phyloP scores from a whole-genome alignment of 305 asterid genomes.

The Solanum hybrid region DNA sequence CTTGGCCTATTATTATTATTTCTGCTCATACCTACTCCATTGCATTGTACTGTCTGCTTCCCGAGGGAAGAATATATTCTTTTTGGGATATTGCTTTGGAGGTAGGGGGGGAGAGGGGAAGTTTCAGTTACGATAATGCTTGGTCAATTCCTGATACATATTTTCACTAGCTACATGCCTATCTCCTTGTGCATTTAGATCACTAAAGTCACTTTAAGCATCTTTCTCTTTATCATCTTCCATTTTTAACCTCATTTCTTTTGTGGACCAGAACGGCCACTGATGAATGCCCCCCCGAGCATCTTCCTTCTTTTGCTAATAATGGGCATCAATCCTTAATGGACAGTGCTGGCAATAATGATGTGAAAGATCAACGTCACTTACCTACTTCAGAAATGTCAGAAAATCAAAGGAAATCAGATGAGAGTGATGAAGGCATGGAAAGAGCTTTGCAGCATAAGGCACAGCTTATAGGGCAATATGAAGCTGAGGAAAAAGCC shows the following conservation, averaged over 20 bases:
- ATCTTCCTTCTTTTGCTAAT: constrained; percentile 29
- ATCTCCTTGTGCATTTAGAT: neutral
- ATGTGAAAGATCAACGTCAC: constrained; percentile 23
- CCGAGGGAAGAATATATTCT: neutral
- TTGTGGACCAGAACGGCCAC: neutral
- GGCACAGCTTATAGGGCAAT: constrained; percentile 43
- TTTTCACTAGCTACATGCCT: neutral
- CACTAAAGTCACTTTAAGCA: neutral
- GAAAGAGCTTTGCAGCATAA: constrained; percentile 62
- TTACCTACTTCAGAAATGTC: constrained; percentile 15
- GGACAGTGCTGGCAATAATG: constrained; percentile 23
- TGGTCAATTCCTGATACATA: neutral
- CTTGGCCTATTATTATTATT: neutral
- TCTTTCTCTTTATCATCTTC: neutral
- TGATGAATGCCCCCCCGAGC: neutral
- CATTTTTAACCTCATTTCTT: neutral
- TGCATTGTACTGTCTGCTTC: neutral
- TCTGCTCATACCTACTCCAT: neutral
- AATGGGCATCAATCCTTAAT: constrained; percentile 14
- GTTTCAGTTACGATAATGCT: neutral
- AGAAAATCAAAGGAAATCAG: constrained; percentile 19
- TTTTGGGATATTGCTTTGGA: neutral
- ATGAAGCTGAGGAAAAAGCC: constrained; percentile 67
- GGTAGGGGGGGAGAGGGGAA: neutral
- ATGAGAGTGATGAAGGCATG: constrained; percentile 33